phyloP scores from a whole-genome alignment of 176 grass and related monocot species.

The Oryza meridionalis region DNA sequence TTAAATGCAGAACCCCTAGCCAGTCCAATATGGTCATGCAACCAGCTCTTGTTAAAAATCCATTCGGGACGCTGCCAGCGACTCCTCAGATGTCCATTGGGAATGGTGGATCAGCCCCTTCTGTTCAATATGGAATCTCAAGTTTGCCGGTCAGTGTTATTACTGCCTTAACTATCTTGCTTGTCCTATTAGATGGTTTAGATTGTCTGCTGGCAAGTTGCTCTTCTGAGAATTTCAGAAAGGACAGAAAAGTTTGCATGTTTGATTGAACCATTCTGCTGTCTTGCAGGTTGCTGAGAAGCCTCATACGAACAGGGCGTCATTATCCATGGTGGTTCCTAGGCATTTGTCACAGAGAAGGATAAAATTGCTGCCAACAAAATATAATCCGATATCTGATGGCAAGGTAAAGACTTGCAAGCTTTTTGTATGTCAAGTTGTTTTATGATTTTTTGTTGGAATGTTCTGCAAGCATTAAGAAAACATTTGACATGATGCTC shows the following conservation, averaged over 20 bases:
- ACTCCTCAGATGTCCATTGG: constrained; percentile 97
- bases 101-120: constrained; percentile 73
- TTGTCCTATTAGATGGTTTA: constrained; percentile 18
- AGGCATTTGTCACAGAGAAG: constrained; percentile 89
- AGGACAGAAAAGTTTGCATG: background rate
- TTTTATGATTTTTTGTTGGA: constrained; percentile 15
- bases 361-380: constrained; percentile 75
- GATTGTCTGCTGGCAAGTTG: background rate
- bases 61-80: constrained; percentile 85
- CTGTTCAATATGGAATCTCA: constrained; percentile 97
- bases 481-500: constrained; percentile 6
- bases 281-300: constrained; percentile 80
- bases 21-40: constrained; percentile 79
- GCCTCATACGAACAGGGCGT: constrained; percentile 58
- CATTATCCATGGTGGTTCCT: constrained; percentile 68
- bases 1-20: constrained; percentile 48
- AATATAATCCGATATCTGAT: constrained; percentile 75
- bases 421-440: background rate
- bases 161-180: constrained; percentile 8
- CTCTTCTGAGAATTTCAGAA: background rate
- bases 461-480: constrained; percentile 2
- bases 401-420: constrained; percentile 58
- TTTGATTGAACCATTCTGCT: constrained; percentile 39
- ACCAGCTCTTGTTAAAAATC: constrained; percentile 70
- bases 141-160: constrained; percentile 74